These are phyloP conservation scores for Fusarium proliferatum DNA, from an alignment of 2,329 filamentous ascomycete species.

Conservation along the genomic window DNA sequence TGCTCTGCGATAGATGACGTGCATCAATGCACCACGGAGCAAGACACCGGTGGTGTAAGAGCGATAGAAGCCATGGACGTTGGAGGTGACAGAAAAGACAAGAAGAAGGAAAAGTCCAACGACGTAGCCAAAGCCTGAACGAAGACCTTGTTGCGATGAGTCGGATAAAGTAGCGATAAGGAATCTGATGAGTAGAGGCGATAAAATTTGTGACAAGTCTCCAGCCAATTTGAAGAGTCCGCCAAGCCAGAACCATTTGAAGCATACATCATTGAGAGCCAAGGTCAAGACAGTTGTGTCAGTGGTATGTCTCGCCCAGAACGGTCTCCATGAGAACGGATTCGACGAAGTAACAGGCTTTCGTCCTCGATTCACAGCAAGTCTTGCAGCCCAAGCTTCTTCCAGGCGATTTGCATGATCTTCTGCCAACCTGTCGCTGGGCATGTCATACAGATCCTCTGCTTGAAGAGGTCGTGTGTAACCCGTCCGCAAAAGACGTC, in stretches of 20 bases:
- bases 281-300: constrained; percentile 44
- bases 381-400: constrained; percentile 15
- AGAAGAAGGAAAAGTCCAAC: constrained; percentile 12
- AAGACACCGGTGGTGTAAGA: constrained; percentile 16
- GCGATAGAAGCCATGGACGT: constrained; percentile 26
- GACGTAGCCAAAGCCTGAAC: constrained; percentile 22
- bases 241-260: constrained; percentile 46
- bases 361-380: neutral
- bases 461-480: constrained; percentile 27
- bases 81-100: constrained; percentile 25
- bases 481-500: constrained; percentile 13
- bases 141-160: constrained; percentile 13
- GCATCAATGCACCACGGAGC: constrained; percentile 23
- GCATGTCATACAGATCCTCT: constrained; percentile 25
- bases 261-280: constrained; percentile 47
- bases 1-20: constrained; percentile 24
- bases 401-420: constrained; percentile 27
- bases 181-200: constrained; percentile 23
- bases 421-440: constrained; percentile 12
- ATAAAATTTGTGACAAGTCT: constrained; percentile 35
- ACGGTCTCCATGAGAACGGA: constrained; percentile 25
- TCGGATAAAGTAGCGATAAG: constrained; percentile 21
- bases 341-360: neutral
- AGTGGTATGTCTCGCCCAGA: constrained; percentile 42
- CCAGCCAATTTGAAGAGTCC: constrained; percentile 44